Evolutionary conservation across 345 rosid species (phyloP), one percentile per base, ranked within the genome.

Genomic region (Balakata baccata): DNA sequence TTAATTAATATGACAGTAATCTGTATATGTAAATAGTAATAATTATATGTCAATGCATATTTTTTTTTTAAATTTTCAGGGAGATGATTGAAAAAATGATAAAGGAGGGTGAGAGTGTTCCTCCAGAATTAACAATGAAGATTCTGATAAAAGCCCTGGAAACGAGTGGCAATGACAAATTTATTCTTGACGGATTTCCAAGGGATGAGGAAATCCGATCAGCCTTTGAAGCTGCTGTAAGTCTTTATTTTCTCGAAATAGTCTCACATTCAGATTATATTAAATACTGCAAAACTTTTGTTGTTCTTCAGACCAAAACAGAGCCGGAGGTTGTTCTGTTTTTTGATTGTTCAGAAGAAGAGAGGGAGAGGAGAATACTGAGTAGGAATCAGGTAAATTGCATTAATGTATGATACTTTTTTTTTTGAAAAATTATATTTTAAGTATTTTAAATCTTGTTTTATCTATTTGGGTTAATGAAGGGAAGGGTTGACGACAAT

Each of bases 401-500:
- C 12, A 18, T 49, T 37, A n/a, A n/a, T n/a, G 34, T 29, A 1
- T 29, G 34, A 29, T 29, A 1, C 2, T 29, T 29, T 29, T 29
- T 29, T 29, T 29, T 2, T 58, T n/a, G n/a, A n/a, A n/a, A 11
- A 12, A 0, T 18, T 11, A 3, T 37, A 34, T 43, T 11, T 70
- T n/a, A 43, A 20, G 0, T 37, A 18, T 25, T 22, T 23, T 6
- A 18, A 38, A 56, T n/a, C 10, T 59, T 43, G 5, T 59, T 23
- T n/a, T 29, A 29, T 46, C n/a, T n/a, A n/a, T 34, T 66, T n/a
- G 10, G 8, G 14, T 18, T 20, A 10, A 67, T 59, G 49, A 41
- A 76, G 79, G 79, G 70, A 25, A 41, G 79, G n/a, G 74, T 41
- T 10, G 79, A 76, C 45, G 79, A 76, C 17, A 76, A 76, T 63